Evolutionary conservation across 805 yeast species (phyloP), one percentile per base, ranked within the genome.

Genomic region (Wickerhamiella brachini): DNA sequence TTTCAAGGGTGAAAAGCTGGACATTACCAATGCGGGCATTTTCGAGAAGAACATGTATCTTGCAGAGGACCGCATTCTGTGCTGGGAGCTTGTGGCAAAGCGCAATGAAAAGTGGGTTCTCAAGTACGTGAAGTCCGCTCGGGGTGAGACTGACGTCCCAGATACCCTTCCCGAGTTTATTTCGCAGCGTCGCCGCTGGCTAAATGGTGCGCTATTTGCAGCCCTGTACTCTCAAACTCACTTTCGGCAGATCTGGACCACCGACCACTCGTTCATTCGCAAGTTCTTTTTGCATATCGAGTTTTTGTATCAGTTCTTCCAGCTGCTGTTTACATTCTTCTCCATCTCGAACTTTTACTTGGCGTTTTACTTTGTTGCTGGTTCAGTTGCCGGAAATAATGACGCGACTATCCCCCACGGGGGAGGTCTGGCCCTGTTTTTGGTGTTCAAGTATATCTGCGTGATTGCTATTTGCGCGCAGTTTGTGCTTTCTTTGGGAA

Each of bases 121-220:
- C 59, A 79, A 81, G 59, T 90, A 88, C 61, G 95, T 90, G 59
- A 84, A 84, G 62, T 77, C 81, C 51, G 95, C 97, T 4, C 78
- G 78, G 56, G 97, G 97, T 0, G 88, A 85, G 57, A 93, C 97
- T 3, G 97, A 93, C 75, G 97, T 89, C 45, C 97, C 97, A 6
- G 95, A 85, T 57, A 72, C 77, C 37, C 75, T 90, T 34, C 81
- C 93, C 21, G 96, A 89, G 62, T 81, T 90, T 56, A 81, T 93
- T 31, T 75, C 88, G 42, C 97, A 90, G 67, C 78, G 97, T 71
- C 77, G 97, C 65, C 79, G 97, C 69, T 93, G 97, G 97, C 76
- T 90, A 57, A 90, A 90, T 65, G 97, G 97, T 51, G 88, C 97
- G 0, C 84, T 93, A 62, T 90, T 93, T 69, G 97, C 97, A 0